Percentiles rank a stretch among this genome's conserved stretches.
phyloP scores from a whole-genome alignment of 2,329 filamentous ascomycete genomes.

The Exophiala spinifera region DNA sequence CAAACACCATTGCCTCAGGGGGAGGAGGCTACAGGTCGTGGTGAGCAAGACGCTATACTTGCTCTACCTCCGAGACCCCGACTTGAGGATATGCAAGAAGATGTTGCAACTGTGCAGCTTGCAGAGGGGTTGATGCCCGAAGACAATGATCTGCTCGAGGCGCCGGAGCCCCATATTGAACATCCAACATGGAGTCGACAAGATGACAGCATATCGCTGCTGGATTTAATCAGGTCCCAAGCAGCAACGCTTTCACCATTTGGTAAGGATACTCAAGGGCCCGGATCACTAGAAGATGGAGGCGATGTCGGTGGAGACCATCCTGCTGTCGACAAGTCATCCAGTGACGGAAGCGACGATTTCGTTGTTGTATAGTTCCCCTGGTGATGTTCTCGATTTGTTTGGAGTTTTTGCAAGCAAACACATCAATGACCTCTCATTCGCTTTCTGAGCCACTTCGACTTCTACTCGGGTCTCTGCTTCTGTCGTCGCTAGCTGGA shows the following conservation, averaged over 20 bases:
- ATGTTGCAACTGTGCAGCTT: too few species aligned
- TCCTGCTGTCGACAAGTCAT: not conserved
- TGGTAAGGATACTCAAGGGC: not conserved
- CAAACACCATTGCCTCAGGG: not conserved
- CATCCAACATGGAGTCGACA: constrained; percentile 26
- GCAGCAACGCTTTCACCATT: constrained; percentile 12
- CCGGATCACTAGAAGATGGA: not conserved
- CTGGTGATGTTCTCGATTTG: too few species aligned
- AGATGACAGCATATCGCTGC: constrained; percentile 19
- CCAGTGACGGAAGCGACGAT: constrained; percentile 9
- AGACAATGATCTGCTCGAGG: constrained; percentile 1
- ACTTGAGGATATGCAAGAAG: too few species aligned
- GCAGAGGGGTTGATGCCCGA: not conserved
- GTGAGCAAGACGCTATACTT: too few species aligned
- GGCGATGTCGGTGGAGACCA: not conserved
- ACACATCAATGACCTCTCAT: constrained; percentile 9
- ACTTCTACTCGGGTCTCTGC: constrained; percentile 18
- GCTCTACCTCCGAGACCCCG: not conserved
- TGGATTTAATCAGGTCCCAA: constrained; percentile 27
- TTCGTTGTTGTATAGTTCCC: constrained; percentile 9
- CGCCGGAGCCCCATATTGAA: constrained; percentile 12
- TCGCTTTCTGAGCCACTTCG: constrained; percentile 18
- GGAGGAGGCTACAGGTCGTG: not conserved
- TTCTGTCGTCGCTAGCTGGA: constrained; percentile 14
- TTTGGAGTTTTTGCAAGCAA: too few species aligned